Evolutionary conservation across 2,329 filamentous ascomycete genomes (phyloP), one percentile per base, ranked within the genome.

Genomic region (Clarireedia paspali): DNA sequence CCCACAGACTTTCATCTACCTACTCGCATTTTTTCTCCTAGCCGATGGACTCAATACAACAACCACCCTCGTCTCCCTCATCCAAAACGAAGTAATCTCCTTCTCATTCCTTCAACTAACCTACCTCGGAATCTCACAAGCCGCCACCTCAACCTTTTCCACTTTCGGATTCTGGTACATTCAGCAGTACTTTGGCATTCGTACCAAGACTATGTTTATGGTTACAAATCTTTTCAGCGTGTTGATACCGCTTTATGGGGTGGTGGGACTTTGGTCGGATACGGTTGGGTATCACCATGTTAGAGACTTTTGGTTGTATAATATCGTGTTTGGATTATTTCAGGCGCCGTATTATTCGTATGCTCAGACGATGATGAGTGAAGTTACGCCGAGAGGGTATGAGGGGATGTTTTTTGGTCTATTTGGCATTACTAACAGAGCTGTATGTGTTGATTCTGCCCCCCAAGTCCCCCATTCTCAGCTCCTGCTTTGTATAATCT

Each of bases 371-470:
- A 74, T 74, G 72, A 73, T 74, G 56, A 72, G 70, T 47, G 72
- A 74, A 42, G 65, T 74, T 14, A 74, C 72, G 60, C 72, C 72
- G 2, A 64, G 66, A 14, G 72, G 72, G 14, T 74, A 73, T 47
- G 72, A 74, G 55, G 73, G 74, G 20, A 74, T 74, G 71, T 74
- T 74, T 58, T 74, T 74, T 38, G 71, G 71, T 2, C 61, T 74
- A 3, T 73, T 74, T 55, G 72, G 72, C 4, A 74, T 74, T 45
- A 74, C 72, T 1, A 74, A 74, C 56, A 70, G 72, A 14, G 71
- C 71, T 34, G 72, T 73, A 63, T 63, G 71, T 66, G 24, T 12
- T 3, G 6, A 2, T 1, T 10, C 39, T 6, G 7, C 5, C 6
- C 39, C 14, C 26, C 15, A 24, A 4, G 3, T 34, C 30, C 15